Evolutionary conservation across 2,329 filamentous ascomycete genomes (phyloP), one percentile per base, ranked within the genome.

Genomic region (Stagonosporopsis vannaccii): DNA sequence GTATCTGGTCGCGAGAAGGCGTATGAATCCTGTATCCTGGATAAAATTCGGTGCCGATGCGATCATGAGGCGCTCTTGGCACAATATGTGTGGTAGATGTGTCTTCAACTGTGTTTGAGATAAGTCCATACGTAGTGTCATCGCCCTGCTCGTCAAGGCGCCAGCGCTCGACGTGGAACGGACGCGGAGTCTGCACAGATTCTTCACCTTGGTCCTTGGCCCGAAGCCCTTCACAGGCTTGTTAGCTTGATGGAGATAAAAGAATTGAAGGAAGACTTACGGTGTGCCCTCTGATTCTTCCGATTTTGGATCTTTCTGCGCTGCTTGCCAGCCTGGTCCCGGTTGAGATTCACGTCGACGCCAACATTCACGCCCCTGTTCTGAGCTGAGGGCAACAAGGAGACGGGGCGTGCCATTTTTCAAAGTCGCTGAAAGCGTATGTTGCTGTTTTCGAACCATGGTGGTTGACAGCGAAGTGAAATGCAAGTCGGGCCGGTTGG

Each of bases 271-370:
- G 19, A 3, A 22, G n/a, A 45, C 52, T 56, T n/a, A 56, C 52
- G 52, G 20, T 41, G 46, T 28, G 33, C 22, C 25, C 52, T 51
- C 43, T 56, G 52, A 20, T 51, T 56, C 33, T 56, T 51, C 33
- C 52, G 52, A n/a, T 51, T 56, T 28, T 56, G 52, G 0, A 56
- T 36, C 48, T 51, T 51, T 25, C 52, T 56, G 52, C 52, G 52
- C 52, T 51, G 47, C 39, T 51, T 37, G 12, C 35, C n/a, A 19
- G 35, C 35, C 33, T 36, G n/a, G n/a, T n/a, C n/a, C n/a, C n/a
- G n/a, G n/a, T n/a, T n/a, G n/a, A n/a, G n/a, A n/a, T n/a, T n/a
- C n/a, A n/a, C n/a, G n/a, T n/a, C n/a, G n/a, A n/a, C n/a, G n/a
- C n/a, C n/a, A n/a, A n/a, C n/a, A n/a, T n/a, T n/a, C n/a, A n/a